A percentile compares a stretch with the other conserved stretches of the same genome.
Conservation (phyloP, 140 eudicot genomes). For the Ambrosia hybrid region DNA sequence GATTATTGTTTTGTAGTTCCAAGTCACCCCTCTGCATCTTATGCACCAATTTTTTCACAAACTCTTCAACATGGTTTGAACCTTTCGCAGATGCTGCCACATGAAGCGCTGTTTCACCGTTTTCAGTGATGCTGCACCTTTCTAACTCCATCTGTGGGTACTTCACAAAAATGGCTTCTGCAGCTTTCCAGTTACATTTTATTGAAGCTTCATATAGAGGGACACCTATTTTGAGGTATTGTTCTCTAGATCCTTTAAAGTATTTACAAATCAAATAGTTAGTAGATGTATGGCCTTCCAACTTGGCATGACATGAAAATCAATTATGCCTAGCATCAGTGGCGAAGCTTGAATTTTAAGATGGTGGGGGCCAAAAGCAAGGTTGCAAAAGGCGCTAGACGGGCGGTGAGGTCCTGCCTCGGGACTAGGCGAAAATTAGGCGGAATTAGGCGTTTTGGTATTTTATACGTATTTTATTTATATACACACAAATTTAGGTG, state of each 20-base stretch:
- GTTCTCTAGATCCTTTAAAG: slow-evolving; percentile 5
- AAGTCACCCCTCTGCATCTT: slow-evolving; percentile 26
- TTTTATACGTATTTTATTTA: too few species aligned
- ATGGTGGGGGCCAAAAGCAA: too few species aligned
- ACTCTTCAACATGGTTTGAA: background rate
- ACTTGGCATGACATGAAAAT: background rate
- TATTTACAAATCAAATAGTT: background rate
- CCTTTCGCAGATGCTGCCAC: slow-evolving; percentile 36
- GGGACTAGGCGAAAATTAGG: too few species aligned
- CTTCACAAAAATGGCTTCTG: slow-evolving; percentile 18
- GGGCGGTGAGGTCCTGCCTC: too few species aligned
- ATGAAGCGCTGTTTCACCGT: slow-evolving; percentile 43
- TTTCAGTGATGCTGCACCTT: slow-evolving; percentile 33
- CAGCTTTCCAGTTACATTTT: slow-evolving; percentile 36
- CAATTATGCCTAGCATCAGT: background rate
- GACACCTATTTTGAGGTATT: slow-evolving; percentile 9
- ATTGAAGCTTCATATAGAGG: slow-evolving; percentile 40
- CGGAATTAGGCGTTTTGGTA: too few species aligned
- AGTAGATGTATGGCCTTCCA: background rate
- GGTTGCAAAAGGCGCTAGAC: too few species aligned
- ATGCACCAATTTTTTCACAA: slow-evolving; percentile 39
- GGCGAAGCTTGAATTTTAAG: background rate
- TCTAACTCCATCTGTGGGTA: slow-evolving; percentile 9
- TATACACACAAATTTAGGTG: too few species aligned
- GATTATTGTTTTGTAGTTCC: slow-evolving; percentile 25